Evolutionary conservation across 2,329 filamentous ascomycete genomes (phyloP), one percentile per base, ranked within the genome.

Genomic region (Biscogniauxia marginata): DNA sequence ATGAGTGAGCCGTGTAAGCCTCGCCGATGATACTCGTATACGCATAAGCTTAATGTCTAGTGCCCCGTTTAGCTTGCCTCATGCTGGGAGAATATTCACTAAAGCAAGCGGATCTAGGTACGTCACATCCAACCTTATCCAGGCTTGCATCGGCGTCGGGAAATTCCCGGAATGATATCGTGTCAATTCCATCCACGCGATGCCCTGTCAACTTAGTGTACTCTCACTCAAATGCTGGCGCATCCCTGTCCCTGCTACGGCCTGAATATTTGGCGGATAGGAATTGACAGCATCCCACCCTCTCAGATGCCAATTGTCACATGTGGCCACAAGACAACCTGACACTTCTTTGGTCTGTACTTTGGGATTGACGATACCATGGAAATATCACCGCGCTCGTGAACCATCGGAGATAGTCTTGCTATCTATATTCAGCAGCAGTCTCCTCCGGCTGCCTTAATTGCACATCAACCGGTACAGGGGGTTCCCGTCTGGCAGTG

Each of bases 101-200:
- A n/a, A n/a, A n/a, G n/a, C n/a, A n/a, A n/a, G n/a, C n/a, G 23
- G 11, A 9, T 21, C 4, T 20, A 22, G n/a, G 6, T 43, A 44
- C 49, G 18, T 51, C 21, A 22, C 20, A 23, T 44, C 34, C 13
- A 23, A 51, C 49, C 24, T 50, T 7, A 51, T 45, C 13, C 25
- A 52, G 9, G 39, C 25, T 20, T 46, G 11, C 39, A 34, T 34
- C 20, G 49, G 45, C 30, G 30, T 61, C 69, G 70, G 68, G 64
- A 63, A 70, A 72, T 66, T 50, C 43, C 65, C 70, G 70, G 70
- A 69, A 70, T 59, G 64, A 57, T 61, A 65, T 64, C 60, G 66
- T 71, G 67, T 66, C 65, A 68, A 67, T 62, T 65, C 3, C 25
- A 9, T 30, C 8, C 25, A 30, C 25, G 25, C 25, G 25, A 30